Conservation (phyloP, 169 alveolate species). For the Fabrea salina region DNA sequence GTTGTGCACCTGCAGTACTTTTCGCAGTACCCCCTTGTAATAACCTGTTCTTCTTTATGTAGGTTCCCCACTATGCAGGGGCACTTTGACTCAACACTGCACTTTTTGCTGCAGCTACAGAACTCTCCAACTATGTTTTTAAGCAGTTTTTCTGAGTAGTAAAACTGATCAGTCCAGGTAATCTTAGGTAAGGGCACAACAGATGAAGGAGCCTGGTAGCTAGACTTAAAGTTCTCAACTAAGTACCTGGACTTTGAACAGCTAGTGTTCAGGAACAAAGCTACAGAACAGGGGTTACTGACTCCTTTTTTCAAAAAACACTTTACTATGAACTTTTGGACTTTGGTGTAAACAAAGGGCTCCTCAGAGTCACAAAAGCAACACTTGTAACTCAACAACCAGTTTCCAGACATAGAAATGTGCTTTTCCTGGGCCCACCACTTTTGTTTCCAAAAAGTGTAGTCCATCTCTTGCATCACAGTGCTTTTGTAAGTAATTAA, state of each 20-base stretch:
- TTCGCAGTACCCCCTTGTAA: background rate
- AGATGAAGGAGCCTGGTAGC: background rate
- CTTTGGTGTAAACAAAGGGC: background rate
- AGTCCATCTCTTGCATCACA: background rate
- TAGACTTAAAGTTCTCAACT: background rate
- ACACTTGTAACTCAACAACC: constrained; percentile 11
- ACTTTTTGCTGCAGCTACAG: background rate
- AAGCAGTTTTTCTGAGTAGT: background rate
- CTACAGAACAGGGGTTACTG: constrained; percentile 4
- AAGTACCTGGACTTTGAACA: background rate
- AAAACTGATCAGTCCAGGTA: background rate
- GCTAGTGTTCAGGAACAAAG: background rate
- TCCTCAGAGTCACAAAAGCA: no score
- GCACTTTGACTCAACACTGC: background rate
- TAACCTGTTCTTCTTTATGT: background rate
- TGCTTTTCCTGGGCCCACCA: background rate
- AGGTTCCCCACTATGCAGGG: constrained; percentile 3
- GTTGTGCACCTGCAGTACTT: background rate
- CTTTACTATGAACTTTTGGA: background rate
- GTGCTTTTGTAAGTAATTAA: background rate
- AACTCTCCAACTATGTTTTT: background rate
- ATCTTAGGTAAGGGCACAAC: background rate
- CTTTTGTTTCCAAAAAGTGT: background rate
- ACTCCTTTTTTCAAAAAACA: background rate
- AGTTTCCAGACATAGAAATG: background rate